Evolutionary conservation across 2,329 filamentous ascomycete species (phyloP).

Genomic region (Cercospora janseana): DNA sequence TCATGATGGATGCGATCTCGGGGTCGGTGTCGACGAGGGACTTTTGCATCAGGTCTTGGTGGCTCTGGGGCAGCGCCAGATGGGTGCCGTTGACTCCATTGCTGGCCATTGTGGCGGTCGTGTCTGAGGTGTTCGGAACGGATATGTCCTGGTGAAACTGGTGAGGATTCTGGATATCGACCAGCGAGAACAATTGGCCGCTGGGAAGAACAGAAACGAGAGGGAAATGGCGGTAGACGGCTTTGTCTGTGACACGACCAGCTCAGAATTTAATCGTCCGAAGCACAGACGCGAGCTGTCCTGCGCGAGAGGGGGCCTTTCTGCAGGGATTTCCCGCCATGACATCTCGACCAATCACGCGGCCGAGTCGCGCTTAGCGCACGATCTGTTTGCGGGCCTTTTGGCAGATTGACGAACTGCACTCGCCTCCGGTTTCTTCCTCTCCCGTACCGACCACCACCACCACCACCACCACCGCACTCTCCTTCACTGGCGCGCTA

Average conservation of each 20-base stretch:
- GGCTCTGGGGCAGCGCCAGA: slow-evolving; percentile 62
- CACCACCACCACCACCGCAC: not conserved
- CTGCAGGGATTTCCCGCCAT: slow-evolving; percentile 2
- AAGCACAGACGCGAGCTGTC: no score
- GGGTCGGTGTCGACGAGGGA: slow-evolving; percentile 86
- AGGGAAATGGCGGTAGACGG: slow-evolving; percentile 1
- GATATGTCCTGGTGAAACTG: not conserved
- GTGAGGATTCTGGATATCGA: not conserved
- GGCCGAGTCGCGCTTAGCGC: not conserved
- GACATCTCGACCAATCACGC: not conserved
- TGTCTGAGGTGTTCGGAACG: not conserved
- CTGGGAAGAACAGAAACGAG: not conserved
- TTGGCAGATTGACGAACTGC: not conserved
- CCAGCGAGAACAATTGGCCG: not conserved
- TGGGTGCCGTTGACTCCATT: slow-evolving; percentile 32
- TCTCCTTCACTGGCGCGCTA: no score
- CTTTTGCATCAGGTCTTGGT: slow-evolving; percentile 87
- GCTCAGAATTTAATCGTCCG: no score
- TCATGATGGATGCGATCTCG: slow-evolving; percentile 96
- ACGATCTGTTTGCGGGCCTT: slow-evolving; percentile 1
- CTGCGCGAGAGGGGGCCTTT: no score
- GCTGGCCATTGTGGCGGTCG: slow-evolving; percentile 28
- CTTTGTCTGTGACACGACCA: no score
- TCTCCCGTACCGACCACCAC: not conserved
- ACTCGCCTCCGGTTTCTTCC: slow-evolving; percentile 4